These are phyloP conservation scores for Phanerochaete carnosa DNA, from an alignment of 768 basidiomycete species.

Conservation along the genomic window DNA sequence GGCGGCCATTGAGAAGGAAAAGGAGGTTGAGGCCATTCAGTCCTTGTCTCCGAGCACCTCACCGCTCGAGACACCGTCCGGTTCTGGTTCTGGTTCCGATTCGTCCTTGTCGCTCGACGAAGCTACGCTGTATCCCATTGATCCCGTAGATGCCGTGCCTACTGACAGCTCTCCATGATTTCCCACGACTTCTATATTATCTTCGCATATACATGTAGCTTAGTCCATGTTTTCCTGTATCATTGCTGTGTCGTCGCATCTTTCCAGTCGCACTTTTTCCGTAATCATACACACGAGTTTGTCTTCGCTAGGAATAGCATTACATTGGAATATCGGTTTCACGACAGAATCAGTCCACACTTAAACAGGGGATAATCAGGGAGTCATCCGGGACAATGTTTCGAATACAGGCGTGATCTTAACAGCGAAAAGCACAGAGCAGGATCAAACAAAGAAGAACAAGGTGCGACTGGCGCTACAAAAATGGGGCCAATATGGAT, in stretches of 20 bases:
- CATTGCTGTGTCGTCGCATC: conserved; percentile 1
- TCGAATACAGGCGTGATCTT: background rate
- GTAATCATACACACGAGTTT: background rate
- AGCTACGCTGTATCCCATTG: background rate
- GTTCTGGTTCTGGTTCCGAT: conserved; percentile 14
- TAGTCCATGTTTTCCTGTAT: conserved; percentile 6
- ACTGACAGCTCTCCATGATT: no score
- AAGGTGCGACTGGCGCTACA: background rate
- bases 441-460: background rate
- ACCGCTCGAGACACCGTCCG: conserved; percentile 31
- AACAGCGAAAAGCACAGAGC: no score
- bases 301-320: background rate
- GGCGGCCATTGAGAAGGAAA: conserved; percentile 54
- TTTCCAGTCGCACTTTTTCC: background rate
- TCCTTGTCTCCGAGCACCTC: conserved; percentile 49
- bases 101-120: conserved; percentile 1
- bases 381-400: no score
- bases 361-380: background rate
- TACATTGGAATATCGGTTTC: background rate
- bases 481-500: background rate
- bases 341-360: background rate
- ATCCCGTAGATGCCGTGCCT: background rate
- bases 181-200: no score
- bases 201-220: conserved; percentile 2
- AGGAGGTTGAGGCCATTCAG: conserved; percentile 55